Evolutionary conservation across 2,329 filamentous ascomycete genomes (phyloP).

Genomic region (Botrytis elliptica): DNA sequence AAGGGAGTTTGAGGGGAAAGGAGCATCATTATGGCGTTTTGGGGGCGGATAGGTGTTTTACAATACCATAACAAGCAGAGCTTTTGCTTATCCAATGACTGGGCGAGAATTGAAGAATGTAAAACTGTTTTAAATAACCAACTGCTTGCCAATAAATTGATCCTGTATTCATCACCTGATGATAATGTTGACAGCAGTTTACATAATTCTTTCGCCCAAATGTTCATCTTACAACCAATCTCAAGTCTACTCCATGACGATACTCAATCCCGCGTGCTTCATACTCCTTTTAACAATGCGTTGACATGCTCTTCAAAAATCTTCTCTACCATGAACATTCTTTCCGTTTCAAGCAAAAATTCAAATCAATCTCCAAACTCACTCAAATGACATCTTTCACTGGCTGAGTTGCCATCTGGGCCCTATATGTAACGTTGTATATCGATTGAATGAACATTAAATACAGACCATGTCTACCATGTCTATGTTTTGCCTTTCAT

Average conservation of each 20-base stretch:
- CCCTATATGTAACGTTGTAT: background rate
- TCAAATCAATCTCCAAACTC: background rate
- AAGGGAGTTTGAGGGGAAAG: background rate
- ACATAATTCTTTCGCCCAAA: background rate
- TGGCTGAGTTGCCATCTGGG: conserved; percentile 5
- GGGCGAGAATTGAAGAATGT: background rate
- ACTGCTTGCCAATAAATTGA: background rate
- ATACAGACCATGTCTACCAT: background rate
- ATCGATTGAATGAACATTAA: conserved; percentile 14
- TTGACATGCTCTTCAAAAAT: background rate
- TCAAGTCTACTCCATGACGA: background rate
- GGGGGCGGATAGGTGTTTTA: background rate
- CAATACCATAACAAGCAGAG: conserved; percentile 3
- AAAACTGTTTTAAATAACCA: background rate
- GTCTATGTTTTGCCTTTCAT: background rate
- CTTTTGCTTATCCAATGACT: background rate
- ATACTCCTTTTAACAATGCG: background rate
- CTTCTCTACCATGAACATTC: background rate
- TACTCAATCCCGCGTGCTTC: no score
- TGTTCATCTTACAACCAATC: background rate
- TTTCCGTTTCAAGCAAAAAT: background rate
- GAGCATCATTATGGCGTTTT: background rate
- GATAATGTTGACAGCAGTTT: background rate
- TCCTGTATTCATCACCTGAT: background rate
- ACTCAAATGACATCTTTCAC: background rate